These are phyloP conservation scores for Wickerhamiella sorbophila DNA, from an alignment of 805 yeast genomes.

Conservation along the genomic window DNA sequence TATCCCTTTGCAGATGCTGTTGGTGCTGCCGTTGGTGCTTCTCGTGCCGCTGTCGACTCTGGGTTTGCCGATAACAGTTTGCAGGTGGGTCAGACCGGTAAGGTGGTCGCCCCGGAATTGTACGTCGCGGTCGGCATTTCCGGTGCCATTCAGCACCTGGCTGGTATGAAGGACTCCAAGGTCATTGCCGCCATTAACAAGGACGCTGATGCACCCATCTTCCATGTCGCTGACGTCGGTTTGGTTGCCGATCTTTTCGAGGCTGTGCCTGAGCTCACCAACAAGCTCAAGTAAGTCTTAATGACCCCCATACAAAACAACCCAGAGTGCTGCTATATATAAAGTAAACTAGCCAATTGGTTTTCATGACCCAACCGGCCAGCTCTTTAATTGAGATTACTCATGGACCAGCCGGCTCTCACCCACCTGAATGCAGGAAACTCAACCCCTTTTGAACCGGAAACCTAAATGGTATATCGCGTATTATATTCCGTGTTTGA, in stretches of 20 bases:
- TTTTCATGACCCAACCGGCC: neutral
- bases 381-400: neutral
- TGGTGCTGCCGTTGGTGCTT: constrained; percentile 91
- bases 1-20: constrained; percentile 74
- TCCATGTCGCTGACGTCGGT: constrained; percentile 80
- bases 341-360: too few relatives aligned
- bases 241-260: constrained; percentile 80
- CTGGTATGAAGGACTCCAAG: constrained; percentile 96
- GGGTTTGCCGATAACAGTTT: constrained; percentile 92
- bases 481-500: constrained; percentile 42
- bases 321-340: too few relatives aligned
- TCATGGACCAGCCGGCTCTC: too few relatives aligned
- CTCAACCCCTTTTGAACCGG: neutral
- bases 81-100: constrained; percentile 97
- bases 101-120: constrained; percentile 90
- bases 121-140: constrained; percentile 89
- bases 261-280: constrained; percentile 79
- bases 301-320: neutral
- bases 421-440: neutral
- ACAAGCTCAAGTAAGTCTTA: constrained; percentile 28
- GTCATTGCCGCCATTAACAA: constrained; percentile 88
- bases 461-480: constrained; percentile 23
- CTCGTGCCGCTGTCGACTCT: constrained; percentile 95
- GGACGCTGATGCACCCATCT: constrained; percentile 88
- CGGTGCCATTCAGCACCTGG: constrained; percentile 96